Conservation (phyloP, 768 basidiomycete species). For the Arthromyces matolae region DNA sequence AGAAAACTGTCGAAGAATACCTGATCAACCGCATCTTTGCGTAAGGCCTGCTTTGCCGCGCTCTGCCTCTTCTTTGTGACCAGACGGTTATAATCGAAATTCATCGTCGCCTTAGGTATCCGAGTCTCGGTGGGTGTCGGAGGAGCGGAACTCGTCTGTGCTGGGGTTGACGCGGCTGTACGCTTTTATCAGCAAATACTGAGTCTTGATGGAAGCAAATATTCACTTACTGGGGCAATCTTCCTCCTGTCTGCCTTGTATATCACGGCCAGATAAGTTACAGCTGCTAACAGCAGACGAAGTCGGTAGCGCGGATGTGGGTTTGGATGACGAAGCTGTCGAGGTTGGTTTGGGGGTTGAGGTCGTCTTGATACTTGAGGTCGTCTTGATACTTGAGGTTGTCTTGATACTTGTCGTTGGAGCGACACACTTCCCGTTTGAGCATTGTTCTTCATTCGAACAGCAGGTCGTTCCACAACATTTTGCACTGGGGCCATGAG, state of each 20-base stretch:
- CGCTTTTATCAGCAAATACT: neutral
- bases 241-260: conserved; percentile 1
- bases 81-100: conserved; percentile 4
- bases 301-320: neutral
- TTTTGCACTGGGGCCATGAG: no score
- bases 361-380: neutral
- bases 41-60: neutral
- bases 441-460: no score
- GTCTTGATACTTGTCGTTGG: neutral
- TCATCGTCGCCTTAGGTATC: conserved; percentile 3
- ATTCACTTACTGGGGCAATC: conserved; percentile 1
- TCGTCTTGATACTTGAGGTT: neutral
- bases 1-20: neutral
- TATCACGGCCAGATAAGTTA: neutral
- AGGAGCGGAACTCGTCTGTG: neutral
- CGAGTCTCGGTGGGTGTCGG: conserved; percentile 7
- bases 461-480: no score
- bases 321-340: neutral
- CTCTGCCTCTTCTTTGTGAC: conserved; percentile 10
- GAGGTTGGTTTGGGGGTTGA: neutral
- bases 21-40: conserved; percentile 9
- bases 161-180: neutral
- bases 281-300: neutral
- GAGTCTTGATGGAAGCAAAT: no score
- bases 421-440: no score